Evolutionary conservation across 2,329 filamentous ascomycete species (phyloP).

Genomic region (Ophiocordyceps sinensis): DNA sequence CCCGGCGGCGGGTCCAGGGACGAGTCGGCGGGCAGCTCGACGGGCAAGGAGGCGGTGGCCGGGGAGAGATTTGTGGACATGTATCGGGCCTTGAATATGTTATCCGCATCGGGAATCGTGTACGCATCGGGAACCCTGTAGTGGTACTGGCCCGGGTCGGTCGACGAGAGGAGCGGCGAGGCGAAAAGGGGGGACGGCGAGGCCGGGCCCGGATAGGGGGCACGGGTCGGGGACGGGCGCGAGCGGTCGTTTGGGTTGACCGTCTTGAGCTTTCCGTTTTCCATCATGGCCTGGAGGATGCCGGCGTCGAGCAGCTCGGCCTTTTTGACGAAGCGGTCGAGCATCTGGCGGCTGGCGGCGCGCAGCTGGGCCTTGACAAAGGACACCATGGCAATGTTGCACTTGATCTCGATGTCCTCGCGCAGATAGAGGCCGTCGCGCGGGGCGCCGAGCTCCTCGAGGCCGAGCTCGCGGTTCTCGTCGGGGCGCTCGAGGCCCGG

Average conservation of each 20-base stretch:
- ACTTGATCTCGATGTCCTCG: slow-evolving; percentile 57
- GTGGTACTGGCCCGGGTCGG: background rate
- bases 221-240: slow-evolving; percentile 10
- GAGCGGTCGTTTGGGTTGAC: slow-evolving; percentile 36
- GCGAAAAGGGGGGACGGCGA: slow-evolving; percentile 9
- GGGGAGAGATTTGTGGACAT: background rate
- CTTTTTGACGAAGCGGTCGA: slow-evolving; percentile 55
- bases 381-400: slow-evolving; percentile 48
- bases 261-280: slow-evolving; percentile 48
- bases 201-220: slow-evolving; percentile 6
- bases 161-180: background rate
- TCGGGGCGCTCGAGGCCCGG: slow-evolving; percentile 49
- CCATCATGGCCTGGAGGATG: slow-evolving; percentile 51
- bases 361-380: slow-evolving; percentile 56
- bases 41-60: slow-evolving; percentile 7
- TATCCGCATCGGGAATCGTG: background rate
- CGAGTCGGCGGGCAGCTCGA: slow-evolving; percentile 33
- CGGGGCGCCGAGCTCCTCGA: slow-evolving; percentile 42
- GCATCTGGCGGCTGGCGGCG: slow-evolving; percentile 52
- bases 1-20: slow-evolving; percentile 23
- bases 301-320: slow-evolving; percentile 55
- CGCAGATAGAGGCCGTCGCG: slow-evolving; percentile 52
- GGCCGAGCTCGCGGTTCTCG: slow-evolving; percentile 41
- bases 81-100: background rate
- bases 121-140: background rate